Percentiles rank a stretch among this genome's conserved stretches.
phyloP scores from a whole-genome alignment of 2,329 filamentous ascomycete genomes.

The Pseudogymnoascus pannorum region DNA sequence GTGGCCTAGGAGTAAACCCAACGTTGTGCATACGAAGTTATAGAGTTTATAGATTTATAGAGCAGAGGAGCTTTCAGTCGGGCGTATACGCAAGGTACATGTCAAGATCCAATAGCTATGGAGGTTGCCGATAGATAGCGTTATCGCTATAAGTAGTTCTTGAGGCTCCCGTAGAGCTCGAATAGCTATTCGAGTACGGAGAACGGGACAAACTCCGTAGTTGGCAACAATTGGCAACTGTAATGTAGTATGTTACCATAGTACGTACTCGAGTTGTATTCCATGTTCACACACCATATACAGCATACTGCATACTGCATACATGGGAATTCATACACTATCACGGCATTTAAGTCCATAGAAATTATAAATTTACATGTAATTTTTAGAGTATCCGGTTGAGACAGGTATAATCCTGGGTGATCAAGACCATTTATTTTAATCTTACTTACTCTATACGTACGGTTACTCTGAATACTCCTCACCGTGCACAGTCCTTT shows the following conservation, averaged over 20 bases:
- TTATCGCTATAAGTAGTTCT: conserved; percentile 6
- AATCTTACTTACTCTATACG: too few relatives aligned
- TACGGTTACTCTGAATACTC: background rate
- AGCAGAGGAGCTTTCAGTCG: background rate
- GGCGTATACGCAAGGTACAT: conserved; percentile 5
- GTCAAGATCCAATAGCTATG: background rate
- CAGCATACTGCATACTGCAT: too few relatives aligned
- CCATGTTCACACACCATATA: too few relatives aligned
- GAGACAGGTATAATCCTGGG: background rate
- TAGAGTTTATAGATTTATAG: background rate
- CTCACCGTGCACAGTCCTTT: background rate
- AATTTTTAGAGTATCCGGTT: background rate
- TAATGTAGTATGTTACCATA: background rate
- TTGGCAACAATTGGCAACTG: background rate
- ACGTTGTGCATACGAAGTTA: conserved; percentile 9
- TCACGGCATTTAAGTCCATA: background rate
- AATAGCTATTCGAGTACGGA: background rate
- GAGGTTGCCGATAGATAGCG: conserved; percentile 6
- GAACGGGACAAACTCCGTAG: background rate
- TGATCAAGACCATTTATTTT: background rate
- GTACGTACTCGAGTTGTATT: too few relatives aligned
- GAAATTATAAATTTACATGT: background rate
- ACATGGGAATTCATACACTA: background rate
- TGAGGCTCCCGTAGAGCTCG: conserved; percentile 4
- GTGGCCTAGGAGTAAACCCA: conserved; percentile 35